A percentile compares a stretch with the other conserved stretches of the same genome.
These are phyloP conservation scores for Aspergillus panamensis DNA, from an alignment of 495 filamentous ascomycete genomes.

Conservation along the genomic window DNA sequence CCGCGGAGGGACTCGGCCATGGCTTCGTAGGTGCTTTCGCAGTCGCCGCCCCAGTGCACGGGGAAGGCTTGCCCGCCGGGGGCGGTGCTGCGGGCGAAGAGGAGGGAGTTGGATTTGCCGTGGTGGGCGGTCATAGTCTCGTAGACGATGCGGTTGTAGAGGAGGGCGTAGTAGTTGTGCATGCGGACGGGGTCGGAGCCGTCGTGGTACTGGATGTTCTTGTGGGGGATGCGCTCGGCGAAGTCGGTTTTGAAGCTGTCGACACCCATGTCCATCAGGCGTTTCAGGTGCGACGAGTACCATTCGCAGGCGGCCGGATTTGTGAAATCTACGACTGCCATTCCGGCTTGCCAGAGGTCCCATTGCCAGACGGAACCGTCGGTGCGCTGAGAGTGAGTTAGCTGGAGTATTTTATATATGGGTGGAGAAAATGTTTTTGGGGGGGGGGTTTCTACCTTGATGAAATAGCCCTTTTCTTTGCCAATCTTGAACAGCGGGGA, in stretches of 20 bases:
- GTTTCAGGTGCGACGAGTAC: conserved; percentile 55
- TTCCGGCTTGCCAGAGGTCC: conserved; percentile 72
- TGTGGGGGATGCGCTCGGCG: conserved; percentile 64
- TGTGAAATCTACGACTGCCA: conserved; percentile 72
- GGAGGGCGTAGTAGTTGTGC: conserved; percentile 72
- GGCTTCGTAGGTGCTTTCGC: conserved; percentile 67
- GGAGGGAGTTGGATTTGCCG: conserved; percentile 55
- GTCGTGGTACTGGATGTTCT: conserved; percentile 57
- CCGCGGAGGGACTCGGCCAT: conserved; percentile 72
- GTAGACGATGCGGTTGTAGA: conserved; percentile 70
- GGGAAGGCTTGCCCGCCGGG: conserved; percentile 67
- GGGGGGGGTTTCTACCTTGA: conserved; percentile 42
- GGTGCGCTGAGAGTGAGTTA: conserved; percentile 37
- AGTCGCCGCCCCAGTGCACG: conserved; percentile 65
- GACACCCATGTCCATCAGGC: conserved; percentile 61
- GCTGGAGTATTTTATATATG: not conserved
- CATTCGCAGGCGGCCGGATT: conserved; percentile 63
- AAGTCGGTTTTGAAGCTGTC: conserved; percentile 74
- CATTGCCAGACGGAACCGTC: conserved; percentile 72
- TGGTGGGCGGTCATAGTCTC: conserved; percentile 57
- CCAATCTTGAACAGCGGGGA: conserved; percentile 62
- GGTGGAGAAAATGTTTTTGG: too few species aligned
- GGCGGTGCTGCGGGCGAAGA: conserved; percentile 65
- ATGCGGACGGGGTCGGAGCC: conserved; percentile 56
- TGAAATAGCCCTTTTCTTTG: conserved; percentile 62